Evolutionary conservation across 2,329 filamentous ascomycete genomes (phyloP).

Genomic region (Talaromyces sp.): DNA sequence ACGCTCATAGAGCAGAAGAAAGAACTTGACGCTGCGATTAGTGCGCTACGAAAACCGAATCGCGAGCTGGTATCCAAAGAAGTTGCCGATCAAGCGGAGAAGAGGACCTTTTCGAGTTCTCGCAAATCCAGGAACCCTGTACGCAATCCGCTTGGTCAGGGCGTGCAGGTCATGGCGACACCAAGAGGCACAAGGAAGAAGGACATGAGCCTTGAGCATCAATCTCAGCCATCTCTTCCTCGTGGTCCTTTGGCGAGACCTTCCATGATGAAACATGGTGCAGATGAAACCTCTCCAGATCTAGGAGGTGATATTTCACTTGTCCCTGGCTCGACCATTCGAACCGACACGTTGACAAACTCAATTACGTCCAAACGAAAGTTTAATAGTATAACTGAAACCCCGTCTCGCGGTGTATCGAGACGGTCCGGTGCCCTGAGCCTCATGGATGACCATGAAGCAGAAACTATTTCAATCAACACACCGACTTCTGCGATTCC

Average conservation of each 20-base stretch:
- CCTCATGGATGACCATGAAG: constrained; percentile 6
- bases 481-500: constrained; percentile 14
- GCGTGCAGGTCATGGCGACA: constrained; percentile 50
- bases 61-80: constrained; percentile 45
- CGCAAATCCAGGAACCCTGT: constrained; percentile 42
- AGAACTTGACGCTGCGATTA: constrained; percentile 48
- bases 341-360: constrained; percentile 22
- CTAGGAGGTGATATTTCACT: constrained; percentile 30
- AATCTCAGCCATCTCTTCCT: constrained; percentile 21
- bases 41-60: constrained; percentile 47
- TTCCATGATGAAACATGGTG: neutral
- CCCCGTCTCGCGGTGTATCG: constrained; percentile 36
- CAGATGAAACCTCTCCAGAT: constrained; percentile 20
- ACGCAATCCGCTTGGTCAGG: constrained; percentile 40
- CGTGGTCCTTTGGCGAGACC: constrained; percentile 23
- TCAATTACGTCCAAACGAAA: constrained; percentile 10
- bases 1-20: constrained; percentile 46
- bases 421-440: constrained; percentile 22
- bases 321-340: constrained; percentile 32
- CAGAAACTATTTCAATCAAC: constrained; percentile 9
- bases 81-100: constrained; percentile 42
- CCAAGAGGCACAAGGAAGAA: constrained; percentile 39
- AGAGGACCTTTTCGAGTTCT: constrained; percentile 30
- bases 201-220: constrained; percentile 25
- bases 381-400: constrained; percentile 34